Conservation (phyloP, 75 land plant species). For the Sequoiadendron giganteum region DNA sequence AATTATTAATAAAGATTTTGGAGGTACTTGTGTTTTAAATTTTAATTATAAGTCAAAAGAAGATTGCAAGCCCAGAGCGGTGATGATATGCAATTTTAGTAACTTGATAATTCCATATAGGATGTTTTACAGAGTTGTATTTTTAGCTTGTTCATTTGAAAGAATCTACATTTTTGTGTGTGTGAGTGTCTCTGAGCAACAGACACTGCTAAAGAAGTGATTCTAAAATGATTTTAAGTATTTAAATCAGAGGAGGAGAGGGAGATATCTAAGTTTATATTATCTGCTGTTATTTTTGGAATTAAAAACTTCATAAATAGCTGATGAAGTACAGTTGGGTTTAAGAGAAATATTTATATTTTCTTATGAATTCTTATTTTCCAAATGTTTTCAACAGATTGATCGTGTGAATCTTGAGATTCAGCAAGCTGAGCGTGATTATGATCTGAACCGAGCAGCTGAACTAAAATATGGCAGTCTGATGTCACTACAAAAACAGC, state of each 20-base stretch:
- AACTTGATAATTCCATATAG: neutral
- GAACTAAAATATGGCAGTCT: slow-evolving; percentile 92
- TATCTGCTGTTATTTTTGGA: neutral
- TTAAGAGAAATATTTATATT: neutral
- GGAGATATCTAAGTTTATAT: neutral
- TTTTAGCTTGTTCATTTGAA: slow-evolving; percentile 3
- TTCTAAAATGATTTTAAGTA: neutral
- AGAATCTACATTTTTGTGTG: neutral
- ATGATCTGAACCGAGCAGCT: slow-evolving; percentile 87
- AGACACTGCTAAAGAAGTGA: neutral
- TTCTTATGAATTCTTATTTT: neutral
- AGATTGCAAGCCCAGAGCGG: neutral
- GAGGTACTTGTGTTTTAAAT: neutral
- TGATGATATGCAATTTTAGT: neutral
- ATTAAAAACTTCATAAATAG: neutral
- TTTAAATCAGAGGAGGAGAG: neutral
- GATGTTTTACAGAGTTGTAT: neutral
- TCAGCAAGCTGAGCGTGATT: slow-evolving; percentile 90
- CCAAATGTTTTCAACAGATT: slow-evolving; percentile 39
- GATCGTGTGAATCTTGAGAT: slow-evolving; percentile 88
- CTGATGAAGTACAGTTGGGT: neutral
- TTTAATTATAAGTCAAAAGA: neutral
- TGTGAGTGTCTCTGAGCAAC: neutral
- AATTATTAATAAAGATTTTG: neutral
- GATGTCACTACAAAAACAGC: slow-evolving; percentile 60